A percentile compares a stretch with the other conserved stretches of the same genome.
phyloP scores from a whole-genome alignment of 2,329 filamentous ascomycete genomes.

The Aspergillus pseudoglaucus region DNA sequence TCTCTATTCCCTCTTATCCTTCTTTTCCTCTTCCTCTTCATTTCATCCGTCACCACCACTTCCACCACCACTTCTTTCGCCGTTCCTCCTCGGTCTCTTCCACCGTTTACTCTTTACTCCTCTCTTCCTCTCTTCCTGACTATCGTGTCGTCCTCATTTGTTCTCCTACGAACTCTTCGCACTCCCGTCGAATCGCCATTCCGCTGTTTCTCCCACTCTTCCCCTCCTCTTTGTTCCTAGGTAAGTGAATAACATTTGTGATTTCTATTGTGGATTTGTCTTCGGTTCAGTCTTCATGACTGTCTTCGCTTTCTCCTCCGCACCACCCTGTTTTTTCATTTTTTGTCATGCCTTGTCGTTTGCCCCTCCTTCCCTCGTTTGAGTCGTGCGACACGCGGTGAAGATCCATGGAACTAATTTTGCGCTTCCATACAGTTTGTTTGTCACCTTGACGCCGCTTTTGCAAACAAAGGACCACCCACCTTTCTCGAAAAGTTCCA shows the following conservation, averaged over 20 bases:
- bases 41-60: conserved; percentile 9
- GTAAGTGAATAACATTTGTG: background rate
- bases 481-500: conserved; percentile 3
- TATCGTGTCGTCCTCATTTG: conserved; percentile 6
- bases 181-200: conserved; percentile 15
- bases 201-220: conserved; percentile 21
- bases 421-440: background rate
- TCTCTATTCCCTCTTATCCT: conserved; percentile 14
- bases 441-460: conserved; percentile 1
- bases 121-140: conserved; percentile 14
- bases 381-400: background rate
- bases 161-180: conserved; percentile 11
- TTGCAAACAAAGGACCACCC: background rate
- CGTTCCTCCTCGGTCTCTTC: conserved; percentile 17
- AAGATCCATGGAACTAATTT: background rate
- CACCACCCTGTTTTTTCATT: background rate
- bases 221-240: conserved; percentile 3
- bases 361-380: conserved; percentile 1
- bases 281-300: background rate
- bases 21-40: conserved; percentile 14
- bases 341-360: background rate
- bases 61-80: conserved; percentile 9
- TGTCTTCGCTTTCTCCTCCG: background rate
- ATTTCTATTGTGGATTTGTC: background rate
- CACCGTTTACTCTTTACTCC: conserved; percentile 10